These are phyloP conservation scores for Harringtonia aguacate DNA, from an alignment of 2,329 filamentous ascomycete species.

Conservation along the genomic window DNA sequence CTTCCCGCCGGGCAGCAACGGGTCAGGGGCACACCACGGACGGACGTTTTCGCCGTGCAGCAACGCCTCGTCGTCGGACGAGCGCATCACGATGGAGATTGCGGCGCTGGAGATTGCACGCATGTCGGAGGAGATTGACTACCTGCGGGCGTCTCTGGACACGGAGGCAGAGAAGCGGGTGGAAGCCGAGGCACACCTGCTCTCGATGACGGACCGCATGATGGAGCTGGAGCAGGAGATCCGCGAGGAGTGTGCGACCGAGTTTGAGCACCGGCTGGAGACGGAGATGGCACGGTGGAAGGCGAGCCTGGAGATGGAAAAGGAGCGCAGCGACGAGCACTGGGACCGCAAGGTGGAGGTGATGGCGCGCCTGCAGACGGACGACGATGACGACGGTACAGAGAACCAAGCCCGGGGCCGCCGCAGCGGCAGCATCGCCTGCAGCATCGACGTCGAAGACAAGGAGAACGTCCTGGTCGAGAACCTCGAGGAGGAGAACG, in stretches of 20 bases:
- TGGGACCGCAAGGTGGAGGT: slow-evolving; percentile 71
- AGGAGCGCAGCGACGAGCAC: slow-evolving; percentile 72
- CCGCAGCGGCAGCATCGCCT: slow-evolving; percentile 21
- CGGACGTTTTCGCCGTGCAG: slow-evolving; percentile 29
- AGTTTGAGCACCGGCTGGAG: slow-evolving; percentile 71
- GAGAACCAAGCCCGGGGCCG: too few relatives aligned
- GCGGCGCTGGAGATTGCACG: slow-evolving; percentile 72
- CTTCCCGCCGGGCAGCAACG: slow-evolving; percentile 21
- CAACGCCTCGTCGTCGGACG: slow-evolving; percentile 29
- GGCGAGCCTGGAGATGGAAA: slow-evolving; percentile 63
- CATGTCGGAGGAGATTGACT: slow-evolving; percentile 68
- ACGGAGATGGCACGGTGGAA: slow-evolving; percentile 76
- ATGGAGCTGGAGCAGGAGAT: slow-evolving; percentile 69
- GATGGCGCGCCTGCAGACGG: slow-evolving; percentile 30
- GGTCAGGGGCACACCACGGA: not conserved
- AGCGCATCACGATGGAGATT: slow-evolving; percentile 67
- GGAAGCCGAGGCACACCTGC: slow-evolving; percentile 63
- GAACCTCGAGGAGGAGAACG: slow-evolving; percentile 61
- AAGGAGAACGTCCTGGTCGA: slow-evolving; percentile 54
- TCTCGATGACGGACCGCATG: slow-evolving; percentile 55
- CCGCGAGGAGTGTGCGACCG: slow-evolving; percentile 76
- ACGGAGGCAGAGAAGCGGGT: slow-evolving; percentile 60
- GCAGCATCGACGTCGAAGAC: slow-evolving; percentile 35
- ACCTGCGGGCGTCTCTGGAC: slow-evolving; percentile 57
- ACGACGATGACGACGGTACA: too few relatives aligned